Evolutionary conservation across 2,329 filamentous ascomycete genomes (phyloP), one percentile per base, ranked within the genome.

Genomic region (Penicillium sp.): DNA sequence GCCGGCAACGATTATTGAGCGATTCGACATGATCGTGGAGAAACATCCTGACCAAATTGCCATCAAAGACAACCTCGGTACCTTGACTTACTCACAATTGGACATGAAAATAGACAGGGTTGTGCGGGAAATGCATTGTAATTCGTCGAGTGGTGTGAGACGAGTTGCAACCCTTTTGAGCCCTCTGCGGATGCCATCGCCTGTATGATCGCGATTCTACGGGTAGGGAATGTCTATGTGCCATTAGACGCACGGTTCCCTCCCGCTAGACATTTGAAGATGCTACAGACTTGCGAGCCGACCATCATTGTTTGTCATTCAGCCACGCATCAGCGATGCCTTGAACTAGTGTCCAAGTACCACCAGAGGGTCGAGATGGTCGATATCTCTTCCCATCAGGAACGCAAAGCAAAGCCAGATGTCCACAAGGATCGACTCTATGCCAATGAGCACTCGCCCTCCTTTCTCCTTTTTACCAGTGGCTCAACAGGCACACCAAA

Each of bases 401-500:
- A 14, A 18, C 6, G 5, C 3, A 11, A 7, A 38, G 13, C 7
- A 18, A 8, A 6, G n/a, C 36, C 6, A 41, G 39, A 41, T 13
- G 8, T 41, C 6, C 23, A 23, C 23, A 23, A 23, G 23, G 23
- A 3, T 23, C 23, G 23, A 5, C 23, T 14, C 48, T 5, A 4
- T 9, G 13, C 9, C 43, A 2, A 39, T 5, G 11, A 13, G 34
- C 10, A 30, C 19, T 7, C 23, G 3, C 2, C 29, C 4, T 51
- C 47, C 1, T 18, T 38, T 1, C 47, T 58, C 7, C 14, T 58
- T 0, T 59, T 47, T 34, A 62, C 58, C 6, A 61, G 60, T 23
- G 58, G 60, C 4, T 53, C 56, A 3, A 62, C 60, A 14, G 58
- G 58, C 1, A 35, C 9, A 2, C 60, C 60, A 6, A 62, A 62